phyloP scores from a whole-genome alignment of 2,329 filamentous ascomycete species.

The Fusarium tjaetaba region DNA sequence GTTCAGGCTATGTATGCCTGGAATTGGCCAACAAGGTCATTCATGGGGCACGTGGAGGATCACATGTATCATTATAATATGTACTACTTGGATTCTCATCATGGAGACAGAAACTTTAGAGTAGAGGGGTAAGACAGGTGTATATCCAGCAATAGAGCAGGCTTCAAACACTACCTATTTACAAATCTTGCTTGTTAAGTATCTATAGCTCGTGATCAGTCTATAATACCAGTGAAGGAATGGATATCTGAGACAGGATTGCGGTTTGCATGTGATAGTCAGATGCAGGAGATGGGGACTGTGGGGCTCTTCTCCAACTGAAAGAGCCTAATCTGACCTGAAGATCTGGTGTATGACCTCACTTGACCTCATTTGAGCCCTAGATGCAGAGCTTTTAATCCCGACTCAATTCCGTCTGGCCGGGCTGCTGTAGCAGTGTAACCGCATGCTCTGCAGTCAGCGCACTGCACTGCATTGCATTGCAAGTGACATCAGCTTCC shows the following conservation, averaged over 20 bases:
- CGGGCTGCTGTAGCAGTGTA: conserved; percentile 7
- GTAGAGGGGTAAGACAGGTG: conserved; percentile 17
- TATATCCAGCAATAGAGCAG: conserved; percentile 31
- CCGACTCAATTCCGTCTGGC: conserved; percentile 32
- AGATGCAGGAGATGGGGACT: conserved; percentile 13
- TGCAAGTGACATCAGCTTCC: not conserved
- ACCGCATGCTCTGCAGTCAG: conserved; percentile 7
- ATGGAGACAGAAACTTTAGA: conserved; percentile 17
- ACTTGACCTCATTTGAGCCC: conserved; percentile 4
- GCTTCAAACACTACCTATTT: conserved; percentile 14
- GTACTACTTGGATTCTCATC: conserved; percentile 16
- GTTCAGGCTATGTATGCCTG: not conserved
- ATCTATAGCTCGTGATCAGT: not conserved
- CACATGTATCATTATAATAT: conserved; percentile 35
- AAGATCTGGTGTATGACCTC: conserved; percentile 12
- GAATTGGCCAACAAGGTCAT: conserved; percentile 18
- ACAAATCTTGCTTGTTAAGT: not conserved
- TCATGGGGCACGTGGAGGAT: conserved; percentile 17
- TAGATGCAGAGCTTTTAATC: conserved; percentile 9
- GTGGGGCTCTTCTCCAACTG: conserved; percentile 33
- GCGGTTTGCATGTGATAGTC: conserved; percentile 39
- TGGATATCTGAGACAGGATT: not conserved
- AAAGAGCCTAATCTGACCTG: conserved; percentile 8
- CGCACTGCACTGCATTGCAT: not conserved
- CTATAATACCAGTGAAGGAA: not conserved